Evolutionary conservation across 2,329 filamentous ascomycete genomes (phyloP), one percentile per base, ranked within the genome.

Genomic region (Fusarium sp.): DNA sequence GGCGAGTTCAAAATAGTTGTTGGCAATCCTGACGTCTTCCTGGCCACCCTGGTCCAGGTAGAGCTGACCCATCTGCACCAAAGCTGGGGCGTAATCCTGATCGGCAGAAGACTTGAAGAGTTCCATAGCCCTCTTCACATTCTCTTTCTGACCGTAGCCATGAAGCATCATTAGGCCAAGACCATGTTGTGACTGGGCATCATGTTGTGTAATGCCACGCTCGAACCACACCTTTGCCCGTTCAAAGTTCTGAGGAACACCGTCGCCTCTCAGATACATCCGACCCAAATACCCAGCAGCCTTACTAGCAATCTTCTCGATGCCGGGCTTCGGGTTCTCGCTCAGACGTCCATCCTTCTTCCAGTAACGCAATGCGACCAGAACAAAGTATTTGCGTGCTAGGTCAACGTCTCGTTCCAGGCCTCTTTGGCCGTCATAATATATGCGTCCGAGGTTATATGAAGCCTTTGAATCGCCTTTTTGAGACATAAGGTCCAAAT

Each of bases 401-500:
- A 90, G 86, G 33, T 88, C 87, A 49, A 94, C 87, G 76, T 97
- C 93, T 25, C 90, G 88, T 57, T 92, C 90, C 45, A 97, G 85
- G 1, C 90, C 91, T 61, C 93, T 88, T 62, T 94, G 91, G 1
- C 95, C 95, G 64, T 98, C 95, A 77, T 97, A 97, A 79, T 97
- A 93, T 69, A 97, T 89, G 72, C 94, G 91, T 6, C 93, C 95
- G 1, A 98, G 85, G 69, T 93, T 95, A 77, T 95, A 94, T 1
- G 94, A 95, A 2, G 95, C 94, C 79, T 93, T 94, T 62, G 94
- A 89, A 77, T 97, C 94, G 15, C 95, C 94, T 79, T 97, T 97
- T 67, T 95, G 90, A 10, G 94, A 94, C 87, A 97, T 92, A 45
- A 97, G 86, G 76, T 97, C 94, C 73, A 97, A 86, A 76, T 97